phyloP scores from a whole-genome alignment of 352 stramenopile species.

The Thalassiosira livingstoniorum region DNA sequence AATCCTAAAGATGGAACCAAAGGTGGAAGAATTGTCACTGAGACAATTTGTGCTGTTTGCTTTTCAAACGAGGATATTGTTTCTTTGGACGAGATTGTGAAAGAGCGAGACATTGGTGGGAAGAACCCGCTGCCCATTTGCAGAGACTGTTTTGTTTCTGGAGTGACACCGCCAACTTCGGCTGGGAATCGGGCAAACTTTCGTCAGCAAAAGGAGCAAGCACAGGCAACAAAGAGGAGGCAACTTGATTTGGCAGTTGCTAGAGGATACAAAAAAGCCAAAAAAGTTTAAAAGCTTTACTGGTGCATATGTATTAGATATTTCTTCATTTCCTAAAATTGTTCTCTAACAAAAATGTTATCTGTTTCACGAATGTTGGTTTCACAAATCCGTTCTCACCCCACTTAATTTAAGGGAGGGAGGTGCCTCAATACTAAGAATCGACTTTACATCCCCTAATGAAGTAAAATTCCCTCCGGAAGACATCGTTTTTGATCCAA shows the following conservation, averaged over 20 bases:
- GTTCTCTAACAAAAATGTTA: no score
- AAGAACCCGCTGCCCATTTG: slow-evolving; percentile 23
- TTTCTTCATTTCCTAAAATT: no score
- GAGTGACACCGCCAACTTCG: not conserved
- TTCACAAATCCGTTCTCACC: no score
- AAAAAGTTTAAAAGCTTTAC: slow-evolving; percentile 28
- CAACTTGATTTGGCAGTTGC: not conserved
- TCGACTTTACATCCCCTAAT: no score
- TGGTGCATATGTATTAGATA: no score
- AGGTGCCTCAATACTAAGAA: no score
- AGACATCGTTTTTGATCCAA: slow-evolving; percentile 98
- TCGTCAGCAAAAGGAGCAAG: slow-evolving; percentile 1
- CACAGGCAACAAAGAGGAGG: slow-evolving; percentile 13
- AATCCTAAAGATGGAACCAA: slow-evolving; percentile 17
- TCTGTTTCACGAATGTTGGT: no score
- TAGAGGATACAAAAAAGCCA: not conserved
- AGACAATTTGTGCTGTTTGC: slow-evolving; percentile 11
- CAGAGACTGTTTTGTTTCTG: slow-evolving; percentile 16
- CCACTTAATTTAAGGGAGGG: no score
- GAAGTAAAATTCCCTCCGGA: slow-evolving; percentile 94
- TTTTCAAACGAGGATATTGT: slow-evolving; percentile 9
- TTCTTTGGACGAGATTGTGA: slow-evolving; percentile 6
- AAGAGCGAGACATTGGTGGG: not conserved
- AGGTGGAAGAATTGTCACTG: slow-evolving; percentile 23
- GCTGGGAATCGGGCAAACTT: slow-evolving; percentile 11